These are phyloP conservation scores for Aspergillus eucalypticola DNA, from an alignment of 2,329 filamentous ascomycete genomes.

Conservation along the genomic window DNA sequence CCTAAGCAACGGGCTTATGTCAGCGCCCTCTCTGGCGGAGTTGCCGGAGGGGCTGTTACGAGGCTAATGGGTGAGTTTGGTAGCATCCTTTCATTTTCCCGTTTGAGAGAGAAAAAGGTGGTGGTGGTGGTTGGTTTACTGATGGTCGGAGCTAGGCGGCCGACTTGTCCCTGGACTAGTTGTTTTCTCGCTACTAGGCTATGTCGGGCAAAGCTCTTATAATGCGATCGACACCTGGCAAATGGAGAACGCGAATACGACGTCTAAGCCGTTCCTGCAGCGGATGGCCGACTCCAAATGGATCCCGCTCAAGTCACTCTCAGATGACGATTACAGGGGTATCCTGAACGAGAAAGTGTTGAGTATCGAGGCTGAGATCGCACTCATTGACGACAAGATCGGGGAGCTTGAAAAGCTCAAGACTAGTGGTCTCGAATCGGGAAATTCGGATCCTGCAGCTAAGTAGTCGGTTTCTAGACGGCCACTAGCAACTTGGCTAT, in stretches of 20 bases:
- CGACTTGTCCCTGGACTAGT: conserved; percentile 60
- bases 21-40: conserved; percentile 69
- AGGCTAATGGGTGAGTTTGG: conserved; percentile 52
- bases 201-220: conserved; percentile 57
- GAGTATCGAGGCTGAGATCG: conserved; percentile 72
- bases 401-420: conserved; percentile 48
- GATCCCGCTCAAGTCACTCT: conserved; percentile 69
- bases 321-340: conserved; percentile 70
- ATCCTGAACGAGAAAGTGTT: conserved; percentile 72
- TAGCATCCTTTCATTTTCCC: conserved; percentile 4
- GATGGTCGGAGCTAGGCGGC: conserved; percentile 50
- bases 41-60: conserved; percentile 62
- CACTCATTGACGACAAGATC: conserved; percentile 75
- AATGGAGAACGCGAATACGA: conserved; percentile 37
- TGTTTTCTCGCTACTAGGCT: conserved; percentile 61
- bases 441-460: background rate
- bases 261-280: conserved; percentile 48
- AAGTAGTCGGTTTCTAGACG: conserved; percentile 3
- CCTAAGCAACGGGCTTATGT: conserved; percentile 63
- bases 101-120: background rate
- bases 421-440: conserved; percentile 2
- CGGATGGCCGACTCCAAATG: conserved; percentile 63
- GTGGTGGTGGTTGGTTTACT: conserved; percentile 1
- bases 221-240: conserved; percentile 54
- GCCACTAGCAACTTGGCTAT: background rate